A percentile compares a stretch with the other conserved stretches of the same genome.
phyloP scores from a whole-genome alignment of 2,329 filamentous ascomycete genomes.

The Diplocarpon rosae region DNA sequence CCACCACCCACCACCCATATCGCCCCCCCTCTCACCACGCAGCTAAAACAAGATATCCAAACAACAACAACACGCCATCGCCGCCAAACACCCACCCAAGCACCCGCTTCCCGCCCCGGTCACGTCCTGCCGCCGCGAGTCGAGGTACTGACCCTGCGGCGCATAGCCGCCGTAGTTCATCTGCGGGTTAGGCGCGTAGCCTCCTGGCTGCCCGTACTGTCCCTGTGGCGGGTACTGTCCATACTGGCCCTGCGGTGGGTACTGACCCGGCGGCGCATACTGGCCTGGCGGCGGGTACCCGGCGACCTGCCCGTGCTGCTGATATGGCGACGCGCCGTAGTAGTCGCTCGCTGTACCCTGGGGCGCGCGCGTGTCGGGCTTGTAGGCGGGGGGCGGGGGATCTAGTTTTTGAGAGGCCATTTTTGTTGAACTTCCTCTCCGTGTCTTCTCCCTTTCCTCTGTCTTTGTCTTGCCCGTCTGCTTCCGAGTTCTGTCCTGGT shows the following conservation, averaged over 20 bases:
- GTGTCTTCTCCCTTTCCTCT: neutral
- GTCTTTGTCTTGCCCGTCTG: neutral
- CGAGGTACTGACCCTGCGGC: slow-evolving; percentile 31
- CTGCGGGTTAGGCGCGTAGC: neutral
- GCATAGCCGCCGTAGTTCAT: slow-evolving; percentile 19
- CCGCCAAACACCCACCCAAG: slow-evolving; percentile 33
- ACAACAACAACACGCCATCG: slow-evolving; percentile 40
- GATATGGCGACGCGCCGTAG: slow-evolving; percentile 13
- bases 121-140: slow-evolving; percentile 26
- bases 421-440: too few species aligned
- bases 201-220: slow-evolving; percentile 3
- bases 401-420: slow-evolving; percentile 18
- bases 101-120: slow-evolving; percentile 30
- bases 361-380: slow-evolving; percentile 7
- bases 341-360: slow-evolving; percentile 11
- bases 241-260: slow-evolving; percentile 19
- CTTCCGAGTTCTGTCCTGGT: too few species aligned
- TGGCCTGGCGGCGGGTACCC: slow-evolving; percentile 7
- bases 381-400: slow-evolving; percentile 21
- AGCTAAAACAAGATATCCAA: slow-evolving; percentile 38
- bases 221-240: slow-evolving; percentile 17
- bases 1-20: neutral
- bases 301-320: slow-evolving; percentile 1
- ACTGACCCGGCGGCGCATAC: slow-evolving; percentile 8
- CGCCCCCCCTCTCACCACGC: neutral